Evolutionary conservation across 139 green algal genomes (phyloP).

Genomic region (Coccomyxa sp.): DNA sequence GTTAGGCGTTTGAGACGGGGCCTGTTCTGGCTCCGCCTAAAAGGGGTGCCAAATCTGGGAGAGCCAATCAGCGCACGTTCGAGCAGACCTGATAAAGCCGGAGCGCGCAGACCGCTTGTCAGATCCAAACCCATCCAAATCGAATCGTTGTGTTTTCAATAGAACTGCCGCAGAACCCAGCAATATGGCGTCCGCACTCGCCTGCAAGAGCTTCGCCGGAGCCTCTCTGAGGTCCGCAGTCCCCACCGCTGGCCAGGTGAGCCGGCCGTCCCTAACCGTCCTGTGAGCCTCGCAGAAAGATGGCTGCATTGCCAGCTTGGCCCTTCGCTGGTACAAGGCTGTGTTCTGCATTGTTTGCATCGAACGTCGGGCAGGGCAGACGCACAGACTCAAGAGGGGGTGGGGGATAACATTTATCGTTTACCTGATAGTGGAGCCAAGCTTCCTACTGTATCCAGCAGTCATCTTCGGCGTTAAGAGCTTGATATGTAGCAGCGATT

Average conservation of each 20-base stretch:
- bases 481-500: neutral
- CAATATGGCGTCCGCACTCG: constrained; percentile 16
- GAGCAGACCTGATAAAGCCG: no score
- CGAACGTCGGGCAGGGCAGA: no score
- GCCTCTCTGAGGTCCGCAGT: constrained; percentile 16
- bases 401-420: neutral
- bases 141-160: no score
- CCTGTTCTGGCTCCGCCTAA: no score
- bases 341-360: neutral
- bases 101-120: no score
- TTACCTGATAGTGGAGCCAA: neutral
- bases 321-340: neutral
- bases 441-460: neutral
- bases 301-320: neutral
- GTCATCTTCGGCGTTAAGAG: neutral
- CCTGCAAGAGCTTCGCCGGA: constrained; percentile 11
- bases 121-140: no score
- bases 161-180: no score
- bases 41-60: no score
- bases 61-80: no score
- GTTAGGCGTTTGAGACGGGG: no score
- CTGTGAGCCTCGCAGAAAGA: no score
- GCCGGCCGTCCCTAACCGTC: neutral
- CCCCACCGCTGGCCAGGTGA: constrained; percentile 14
- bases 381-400: neutral